These are phyloP conservation scores for Eucalyptus pauciflora DNA, from an alignment of 345 rosid species.

Conservation along the genomic window DNA sequence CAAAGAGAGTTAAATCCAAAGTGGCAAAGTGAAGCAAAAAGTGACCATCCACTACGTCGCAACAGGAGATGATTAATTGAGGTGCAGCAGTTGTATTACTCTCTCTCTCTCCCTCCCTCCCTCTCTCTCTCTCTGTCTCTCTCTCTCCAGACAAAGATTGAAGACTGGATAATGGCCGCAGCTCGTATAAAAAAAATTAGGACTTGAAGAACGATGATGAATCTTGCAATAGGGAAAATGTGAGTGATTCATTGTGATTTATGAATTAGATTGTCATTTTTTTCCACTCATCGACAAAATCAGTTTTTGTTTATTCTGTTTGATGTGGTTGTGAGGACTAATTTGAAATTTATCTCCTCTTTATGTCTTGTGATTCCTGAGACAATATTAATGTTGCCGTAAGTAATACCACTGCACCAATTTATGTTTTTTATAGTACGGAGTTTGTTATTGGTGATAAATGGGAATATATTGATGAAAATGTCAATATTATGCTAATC, in stretches of 20 bases:
- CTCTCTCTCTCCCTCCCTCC: rapidly evolving
- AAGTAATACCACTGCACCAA: not conserved
- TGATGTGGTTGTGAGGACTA: not conserved
- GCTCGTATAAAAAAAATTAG: not conserved
- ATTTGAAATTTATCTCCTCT: not conserved
- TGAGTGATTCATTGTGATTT: not conserved
- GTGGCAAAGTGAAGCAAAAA: not conserved
- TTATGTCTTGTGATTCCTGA: not conserved
- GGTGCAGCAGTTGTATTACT: not conserved
- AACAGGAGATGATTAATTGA: not conserved
- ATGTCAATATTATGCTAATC: not conserved
- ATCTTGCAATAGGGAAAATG: not conserved
- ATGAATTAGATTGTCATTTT: not conserved
- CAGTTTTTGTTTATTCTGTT: not conserved
- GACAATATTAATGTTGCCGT: not conserved
- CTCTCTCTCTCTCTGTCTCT: not conserved
- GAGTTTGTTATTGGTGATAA: not conserved
- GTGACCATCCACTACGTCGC: not conserved
- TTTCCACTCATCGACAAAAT: not conserved
- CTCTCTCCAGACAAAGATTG: not conserved
- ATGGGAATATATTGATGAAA: not conserved
- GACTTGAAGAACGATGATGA: not conserved
- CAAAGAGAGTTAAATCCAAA: not conserved
- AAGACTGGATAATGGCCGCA: not conserved
- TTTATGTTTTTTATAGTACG: not conserved